Percentiles rank a stretch among this genome's conserved stretches.
Conservation (phyloP, 73 alveolate species). For the Paramecium tetraurelia region DNA sequence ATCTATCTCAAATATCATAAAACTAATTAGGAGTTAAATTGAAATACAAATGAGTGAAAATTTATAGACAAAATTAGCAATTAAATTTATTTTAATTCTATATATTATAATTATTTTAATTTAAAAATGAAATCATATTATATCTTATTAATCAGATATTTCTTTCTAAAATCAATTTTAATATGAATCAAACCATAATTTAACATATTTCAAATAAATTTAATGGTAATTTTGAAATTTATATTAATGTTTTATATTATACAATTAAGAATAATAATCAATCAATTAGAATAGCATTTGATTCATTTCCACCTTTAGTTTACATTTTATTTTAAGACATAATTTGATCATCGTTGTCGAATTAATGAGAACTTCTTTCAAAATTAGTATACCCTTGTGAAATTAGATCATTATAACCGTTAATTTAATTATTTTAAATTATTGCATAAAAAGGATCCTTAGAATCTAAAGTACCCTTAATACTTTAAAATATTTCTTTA, state of each 20-base stretch:
- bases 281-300: not conserved
- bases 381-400: not conserved
- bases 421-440: not conserved
- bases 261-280: not conserved
- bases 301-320: not conserved
- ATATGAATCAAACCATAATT: too few relatives aligned
- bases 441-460: not conserved
- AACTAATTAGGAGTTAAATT: not conserved
- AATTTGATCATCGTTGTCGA: not conserved
- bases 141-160: too few relatives aligned
- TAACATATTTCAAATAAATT: too few relatives aligned
- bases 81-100: too few relatives aligned
- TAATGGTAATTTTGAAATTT: not conserved
- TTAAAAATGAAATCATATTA: too few relatives aligned
- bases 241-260: not conserved
- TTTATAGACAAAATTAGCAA: too few relatives aligned
- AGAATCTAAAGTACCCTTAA: not conserved
- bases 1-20: too few relatives aligned
- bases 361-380: not conserved
- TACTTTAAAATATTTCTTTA: not conserved
- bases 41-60: not conserved
- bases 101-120: too few relatives aligned
- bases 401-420: not conserved
- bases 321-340: not conserved
- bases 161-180: too few relatives aligned